phyloP scores from a whole-genome alignment of 179 eudicot genomes.

The Silene vulgaris region DNA sequence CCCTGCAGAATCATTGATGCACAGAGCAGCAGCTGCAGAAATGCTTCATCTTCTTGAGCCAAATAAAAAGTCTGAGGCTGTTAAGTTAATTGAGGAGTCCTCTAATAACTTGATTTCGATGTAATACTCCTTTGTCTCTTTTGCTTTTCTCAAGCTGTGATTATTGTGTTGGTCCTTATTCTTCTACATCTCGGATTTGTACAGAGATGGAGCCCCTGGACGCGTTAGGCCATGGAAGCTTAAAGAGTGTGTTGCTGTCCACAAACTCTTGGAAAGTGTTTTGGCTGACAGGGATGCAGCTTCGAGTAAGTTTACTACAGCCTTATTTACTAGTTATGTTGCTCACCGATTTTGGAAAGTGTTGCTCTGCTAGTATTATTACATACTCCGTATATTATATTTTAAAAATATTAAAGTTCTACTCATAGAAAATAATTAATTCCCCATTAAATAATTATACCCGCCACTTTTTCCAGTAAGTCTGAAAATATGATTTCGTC shows the following conservation, averaged over 20 bases:
- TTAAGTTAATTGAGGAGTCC: constrained; percentile 66
- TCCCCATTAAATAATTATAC: too few species aligned
- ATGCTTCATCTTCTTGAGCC: constrained; percentile 72
- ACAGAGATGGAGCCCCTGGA: constrained; percentile 59
- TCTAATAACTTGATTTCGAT: constrained; percentile 39
- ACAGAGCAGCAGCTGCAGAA: constrained; percentile 92
- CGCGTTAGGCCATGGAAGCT: constrained; percentile 59
- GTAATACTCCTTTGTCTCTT: constrained; percentile 35
- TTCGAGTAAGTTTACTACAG: constrained; percentile 45
- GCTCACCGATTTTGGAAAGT: not conserved
- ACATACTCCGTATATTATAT: too few species aligned
- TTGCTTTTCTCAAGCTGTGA: not conserved
- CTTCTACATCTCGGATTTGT: not conserved
- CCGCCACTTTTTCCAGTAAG: too few species aligned
- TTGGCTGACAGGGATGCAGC: constrained; percentile 65
- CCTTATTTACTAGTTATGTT: not conserved
- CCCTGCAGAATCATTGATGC: constrained; percentile 74
- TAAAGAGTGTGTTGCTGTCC: constrained; percentile 71
- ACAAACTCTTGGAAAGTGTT: constrained; percentile 52
- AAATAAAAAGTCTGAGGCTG: constrained; percentile 62
- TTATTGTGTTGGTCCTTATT: not conserved
- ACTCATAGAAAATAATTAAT: not conserved
- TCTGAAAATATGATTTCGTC: not conserved
- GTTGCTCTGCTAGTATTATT: too few species aligned
- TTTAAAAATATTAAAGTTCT: not conserved